Evolutionary conservation across 2,329 filamentous ascomycete species (phyloP), one percentile per base, ranked within the genome.

Genomic region (Trichoderma simmonsii): DNA sequence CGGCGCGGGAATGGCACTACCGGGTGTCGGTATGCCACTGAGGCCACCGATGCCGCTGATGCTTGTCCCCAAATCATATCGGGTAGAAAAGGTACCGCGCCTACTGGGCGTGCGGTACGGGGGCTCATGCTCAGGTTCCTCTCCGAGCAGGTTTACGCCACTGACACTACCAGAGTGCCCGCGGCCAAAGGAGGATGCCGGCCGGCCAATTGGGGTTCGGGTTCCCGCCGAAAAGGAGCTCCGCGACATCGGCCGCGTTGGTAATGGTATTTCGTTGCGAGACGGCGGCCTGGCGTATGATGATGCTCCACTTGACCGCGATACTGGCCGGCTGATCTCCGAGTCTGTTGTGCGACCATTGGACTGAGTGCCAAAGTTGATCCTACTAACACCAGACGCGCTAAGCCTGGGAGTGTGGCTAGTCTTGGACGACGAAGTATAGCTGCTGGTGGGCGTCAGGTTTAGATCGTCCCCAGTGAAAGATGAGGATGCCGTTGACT

Each of bases 151-250:
- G 21, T 62, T 59, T n/a, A 70, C 48, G 15, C 66, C 66, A 75
- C 86, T 87, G 78, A 90, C 84, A 77, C 87, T 90, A 7, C 86
- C 81, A 14, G 87, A 87, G 75, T 89, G 86, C 4, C 86, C 85
- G 74, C 90, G 87, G 71, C 89, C 89, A 75, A 95, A 84, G 15
- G 92, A 94, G 64, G 91, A 93, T 64, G 92, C 87, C 21, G 92
- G 91, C 68, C 92, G 88, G 30, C 88, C 89, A 68, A 93, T 82
- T 1, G 92, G 90, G 14, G 91, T 92, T 73, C 91, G 87, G 9
- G 88, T 80, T 6, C 89, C 86, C 4, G 84, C 86, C 5, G 84
- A 83, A 18, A 90, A 79, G 74, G 91, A 93, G 48, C 89, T 85
- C 64, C 91, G 88, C 76, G 91, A 93, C 75, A 88, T 85, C 9